These are phyloP conservation scores for Cystoisospora suis DNA, from an alignment of 169 alveolate genomes.

Conservation along the genomic window DNA sequence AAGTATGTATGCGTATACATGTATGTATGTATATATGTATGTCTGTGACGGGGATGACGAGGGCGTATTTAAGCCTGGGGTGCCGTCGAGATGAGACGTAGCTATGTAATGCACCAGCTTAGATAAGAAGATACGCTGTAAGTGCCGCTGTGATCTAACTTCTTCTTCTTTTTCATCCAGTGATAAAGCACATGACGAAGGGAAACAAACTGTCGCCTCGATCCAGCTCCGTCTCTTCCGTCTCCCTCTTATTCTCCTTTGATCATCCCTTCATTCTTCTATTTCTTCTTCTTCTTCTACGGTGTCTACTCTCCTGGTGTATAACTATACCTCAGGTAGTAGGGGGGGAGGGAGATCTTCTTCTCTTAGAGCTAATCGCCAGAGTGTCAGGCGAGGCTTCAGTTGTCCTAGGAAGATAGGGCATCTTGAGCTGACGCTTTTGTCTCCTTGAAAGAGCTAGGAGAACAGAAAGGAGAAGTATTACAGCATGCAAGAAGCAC, in stretches of 20 bases:
- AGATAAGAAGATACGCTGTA: too few relatives aligned
- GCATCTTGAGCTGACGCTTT: conserved; percentile 47
- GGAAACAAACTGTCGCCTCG: too few relatives aligned
- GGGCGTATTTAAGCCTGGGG: too few relatives aligned
- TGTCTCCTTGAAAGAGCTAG: neutral
- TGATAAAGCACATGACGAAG: too few relatives aligned
- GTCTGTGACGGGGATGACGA: too few relatives aligned
- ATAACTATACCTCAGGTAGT: conserved; percentile 43
- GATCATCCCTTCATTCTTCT: neutral
- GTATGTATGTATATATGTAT: too few relatives aligned
- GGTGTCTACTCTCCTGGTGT: neutral
- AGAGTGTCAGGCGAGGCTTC: conserved; percentile 52
- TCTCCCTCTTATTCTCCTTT: neutral
- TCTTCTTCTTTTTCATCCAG: too few relatives aligned
- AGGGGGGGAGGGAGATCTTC: conserved; percentile 63
- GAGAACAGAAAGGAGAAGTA: neutral
- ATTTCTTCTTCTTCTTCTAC: neutral
- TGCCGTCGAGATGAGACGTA: too few relatives aligned
- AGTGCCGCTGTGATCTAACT: too few relatives aligned
- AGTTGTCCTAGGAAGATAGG: conserved; percentile 58
- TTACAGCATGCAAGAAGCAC: neutral
- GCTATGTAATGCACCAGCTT: too few relatives aligned
- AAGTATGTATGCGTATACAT: too few relatives aligned
- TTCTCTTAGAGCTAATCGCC: conserved; percentile 51
- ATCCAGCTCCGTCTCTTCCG: neutral